A percentile compares a stretch with the other conserved stretches of the same genome.
Conservation (phyloP, 208 protist genomes). For the Tritrichomonas foetus region DNA sequence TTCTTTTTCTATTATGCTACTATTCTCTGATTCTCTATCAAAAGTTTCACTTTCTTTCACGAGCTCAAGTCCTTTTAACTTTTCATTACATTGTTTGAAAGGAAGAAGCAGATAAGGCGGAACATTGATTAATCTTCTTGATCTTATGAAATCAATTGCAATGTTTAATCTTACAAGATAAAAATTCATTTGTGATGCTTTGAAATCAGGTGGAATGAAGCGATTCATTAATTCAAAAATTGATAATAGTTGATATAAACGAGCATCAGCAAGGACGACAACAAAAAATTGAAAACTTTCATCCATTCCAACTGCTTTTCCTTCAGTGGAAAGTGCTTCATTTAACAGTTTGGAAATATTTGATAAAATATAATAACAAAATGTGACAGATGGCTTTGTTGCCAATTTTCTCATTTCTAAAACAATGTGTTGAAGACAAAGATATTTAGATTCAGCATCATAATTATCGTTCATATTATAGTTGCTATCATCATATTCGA, state of each 20-base stretch:
- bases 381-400: no score
- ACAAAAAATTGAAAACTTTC: constrained; percentile 21
- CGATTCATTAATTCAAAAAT: background rate
- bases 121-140: background rate
- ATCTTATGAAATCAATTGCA: background rate
- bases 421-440: no score
- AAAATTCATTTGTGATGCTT: background rate
- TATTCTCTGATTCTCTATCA: no score
- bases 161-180: background rate
- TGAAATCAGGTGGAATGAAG: background rate
- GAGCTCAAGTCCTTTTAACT: no score
- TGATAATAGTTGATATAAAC: background rate
- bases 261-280: background rate
- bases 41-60: no score
- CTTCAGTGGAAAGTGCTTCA: background rate
- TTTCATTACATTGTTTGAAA: background rate
- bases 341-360: background rate
- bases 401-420: no score
- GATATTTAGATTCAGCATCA: no score
- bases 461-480: no score
- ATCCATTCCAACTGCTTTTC: background rate
- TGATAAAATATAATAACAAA: no score
- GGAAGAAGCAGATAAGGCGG: background rate
- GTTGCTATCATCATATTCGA: no score
- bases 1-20: no score